Evolutionary conservation across 2,329 filamentous ascomycete species (phyloP), one percentile per base, ranked within the genome.

Genomic region (Daldinia sp.): DNA sequence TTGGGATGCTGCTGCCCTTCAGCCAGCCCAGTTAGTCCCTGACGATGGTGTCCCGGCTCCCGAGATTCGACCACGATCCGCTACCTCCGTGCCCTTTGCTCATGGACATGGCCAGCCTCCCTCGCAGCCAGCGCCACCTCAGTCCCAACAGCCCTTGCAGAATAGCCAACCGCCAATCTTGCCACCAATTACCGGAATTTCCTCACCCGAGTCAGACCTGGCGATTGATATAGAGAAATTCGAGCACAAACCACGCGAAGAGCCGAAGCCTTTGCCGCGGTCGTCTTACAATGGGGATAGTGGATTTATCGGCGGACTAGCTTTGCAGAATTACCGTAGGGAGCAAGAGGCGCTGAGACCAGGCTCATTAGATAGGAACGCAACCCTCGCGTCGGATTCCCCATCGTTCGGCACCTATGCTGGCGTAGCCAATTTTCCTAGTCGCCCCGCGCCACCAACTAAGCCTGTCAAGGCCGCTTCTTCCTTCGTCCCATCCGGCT

Each of bases 251-350:
- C 50, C 58, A 57, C 73, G 76, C 65, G 71, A 74, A 61, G 74
- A 68, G 54, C 74, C 72, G 50, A 74, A 75, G 48, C 77, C 78
- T 58, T 75, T 78, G 35, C 77, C 74, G 33, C 76, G 74, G 35
- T 77, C 78, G 3, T 75, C 77, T 3, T 78, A 82, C 58, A 81
- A 77, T 56, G 78, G 76, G 63, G 79, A 81, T 26, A 81, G 82
- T 1, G 81, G 84, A 12, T 89, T 89, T 72, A 84, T 89, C 56
- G 87, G 87, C 15, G 87, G 87, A 2, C 77, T 87, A 12, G 85
- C 86, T 3, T 76, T 88, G 65, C 79, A 81, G 69, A 87, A 88
- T 53, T 84, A 85, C 51, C 82, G 82, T 20, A 81, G 82, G 48
- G 82, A 81, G 48, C 78, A 79, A 69, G 71, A 72, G 39, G 67